Evolutionary conservation across 2,329 filamentous ascomycete species (phyloP).

Genomic region (Verticillium alfalfae): DNA sequence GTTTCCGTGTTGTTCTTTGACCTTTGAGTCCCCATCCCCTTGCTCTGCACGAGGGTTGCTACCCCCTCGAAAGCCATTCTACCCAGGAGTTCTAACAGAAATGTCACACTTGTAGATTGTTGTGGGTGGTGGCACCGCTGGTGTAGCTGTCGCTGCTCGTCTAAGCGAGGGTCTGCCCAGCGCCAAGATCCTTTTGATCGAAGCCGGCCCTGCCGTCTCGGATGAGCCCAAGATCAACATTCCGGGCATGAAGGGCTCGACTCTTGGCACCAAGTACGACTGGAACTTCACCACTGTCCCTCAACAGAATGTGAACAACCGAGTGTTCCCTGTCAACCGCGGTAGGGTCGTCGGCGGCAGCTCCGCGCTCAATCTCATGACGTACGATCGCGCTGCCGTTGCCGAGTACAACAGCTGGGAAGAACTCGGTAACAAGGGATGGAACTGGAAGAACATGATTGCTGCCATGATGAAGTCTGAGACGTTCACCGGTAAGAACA

Average conservation of each 20-base stretch:
- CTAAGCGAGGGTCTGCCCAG: conserved; percentile 14
- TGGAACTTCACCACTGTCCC: conserved; percentile 34
- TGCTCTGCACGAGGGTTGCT: too few relatives aligned
- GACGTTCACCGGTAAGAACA: conserved; percentile 18
- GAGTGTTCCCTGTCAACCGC: conserved; percentile 29
- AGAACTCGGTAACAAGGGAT: conserved; percentile 24
- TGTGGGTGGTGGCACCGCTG: conserved; percentile 27
- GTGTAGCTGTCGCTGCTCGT: conserved; percentile 21
- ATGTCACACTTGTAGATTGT: conserved; percentile 14
- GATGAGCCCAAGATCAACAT: conserved; percentile 19
- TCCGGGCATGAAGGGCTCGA: conserved; percentile 18
- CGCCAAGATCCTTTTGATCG: conserved; percentile 20
- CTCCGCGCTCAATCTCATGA: conserved; percentile 36
- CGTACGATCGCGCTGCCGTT: conserved; percentile 22
- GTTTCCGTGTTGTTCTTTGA: too few relatives aligned
- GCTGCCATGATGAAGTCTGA: conserved; percentile 21
- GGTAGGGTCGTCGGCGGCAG: conserved; percentile 41
- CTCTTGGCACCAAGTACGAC: conserved; percentile 19
- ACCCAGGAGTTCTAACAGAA: too few relatives aligned
- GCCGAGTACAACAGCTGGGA: conserved; percentile 27
- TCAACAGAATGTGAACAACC: conserved; percentile 28
- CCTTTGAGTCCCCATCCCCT: too few relatives aligned
- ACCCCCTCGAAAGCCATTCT: too few relatives aligned
- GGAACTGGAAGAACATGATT: conserved; percentile 30
- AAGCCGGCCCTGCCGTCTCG: conserved; percentile 19